phyloP scores from a whole-genome alignment of 495 filamentous ascomycete genomes.

The Gamarada debralockiae region DNA sequence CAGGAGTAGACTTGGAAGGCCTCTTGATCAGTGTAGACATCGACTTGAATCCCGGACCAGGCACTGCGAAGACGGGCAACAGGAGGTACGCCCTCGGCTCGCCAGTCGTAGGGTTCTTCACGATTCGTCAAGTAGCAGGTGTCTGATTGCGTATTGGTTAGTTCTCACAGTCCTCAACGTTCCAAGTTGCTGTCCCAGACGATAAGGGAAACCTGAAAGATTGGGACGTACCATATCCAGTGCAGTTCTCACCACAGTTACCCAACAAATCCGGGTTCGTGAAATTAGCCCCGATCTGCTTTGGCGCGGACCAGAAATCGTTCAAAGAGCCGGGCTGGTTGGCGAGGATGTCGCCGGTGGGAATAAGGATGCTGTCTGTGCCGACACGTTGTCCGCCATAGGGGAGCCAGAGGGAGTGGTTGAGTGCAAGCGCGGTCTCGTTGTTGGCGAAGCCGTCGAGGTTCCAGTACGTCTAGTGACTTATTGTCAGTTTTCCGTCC shows the following conservation, averaged over 20 bases:
- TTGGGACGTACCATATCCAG: conserved; percentile 81
- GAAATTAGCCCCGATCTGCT: conserved; percentile 70
- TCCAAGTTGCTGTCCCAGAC: conserved; percentile 26
- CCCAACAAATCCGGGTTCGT: conserved; percentile 46
- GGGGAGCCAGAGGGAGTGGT: conserved; percentile 70
- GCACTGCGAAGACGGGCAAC: conserved; percentile 60
- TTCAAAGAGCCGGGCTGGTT: conserved; percentile 57
- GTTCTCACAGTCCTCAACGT: background rate
- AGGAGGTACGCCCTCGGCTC: conserved; percentile 42
- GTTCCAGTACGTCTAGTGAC: conserved; percentile 75
- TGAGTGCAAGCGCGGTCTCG: conserved; percentile 58
- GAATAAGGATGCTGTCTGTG: conserved; percentile 74
- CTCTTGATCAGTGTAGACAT: conserved; percentile 70
- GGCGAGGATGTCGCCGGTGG: conserved; percentile 68
- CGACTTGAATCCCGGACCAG: conserved; percentile 68
- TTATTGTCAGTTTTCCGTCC: conserved; percentile 32
- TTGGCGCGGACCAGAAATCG: conserved; percentile 72
- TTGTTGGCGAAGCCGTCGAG: conserved; percentile 71
- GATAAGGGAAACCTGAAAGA: conserved; percentile 40
- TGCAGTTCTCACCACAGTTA: conserved; percentile 70
- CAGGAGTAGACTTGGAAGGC: conserved; percentile 79
- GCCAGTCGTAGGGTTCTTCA: conserved; percentile 53
- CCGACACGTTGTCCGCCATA: conserved; percentile 64
- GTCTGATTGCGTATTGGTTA: no score
- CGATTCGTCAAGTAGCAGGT: conserved; percentile 44